Evolutionary conservation across 2,329 filamentous ascomycete genomes (phyloP).

Genomic region (Sporothrix dimorphospora): DNA sequence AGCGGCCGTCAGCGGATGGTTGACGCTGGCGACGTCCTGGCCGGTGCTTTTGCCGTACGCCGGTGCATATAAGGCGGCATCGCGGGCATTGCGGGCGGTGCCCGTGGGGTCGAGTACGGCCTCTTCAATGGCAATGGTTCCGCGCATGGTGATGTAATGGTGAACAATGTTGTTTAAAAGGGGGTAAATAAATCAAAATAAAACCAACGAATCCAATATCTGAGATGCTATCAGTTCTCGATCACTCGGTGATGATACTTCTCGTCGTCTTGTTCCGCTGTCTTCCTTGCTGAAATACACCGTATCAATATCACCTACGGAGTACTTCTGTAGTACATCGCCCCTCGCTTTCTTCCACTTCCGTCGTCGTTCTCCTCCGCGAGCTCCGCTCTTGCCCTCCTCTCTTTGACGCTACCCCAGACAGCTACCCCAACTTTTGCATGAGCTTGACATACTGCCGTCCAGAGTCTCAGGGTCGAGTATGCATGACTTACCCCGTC

Average conservation of each 20-base stretch:
- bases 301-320: background rate
- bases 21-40: conserved; percentile 29
- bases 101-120: conserved; percentile 42
- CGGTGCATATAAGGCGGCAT: conserved; percentile 39
- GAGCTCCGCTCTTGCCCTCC: background rate
- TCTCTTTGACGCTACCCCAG: background rate
- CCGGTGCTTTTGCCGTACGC: conserved; percentile 28
- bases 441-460: background rate
- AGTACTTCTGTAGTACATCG: too few species aligned
- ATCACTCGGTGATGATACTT: background rate
- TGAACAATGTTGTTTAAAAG: too few species aligned
- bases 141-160: conserved; percentile 36
- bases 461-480: background rate
- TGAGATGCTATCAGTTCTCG: too few species aligned
- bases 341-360: background rate
- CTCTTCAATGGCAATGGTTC: conserved; percentile 44
- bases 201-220: background rate
- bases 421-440: conserved; percentile 4
- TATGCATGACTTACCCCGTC: background rate
- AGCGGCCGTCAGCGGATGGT: conserved; percentile 37
- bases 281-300: background rate
- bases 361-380: background rate
- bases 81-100: conserved; percentile 38
- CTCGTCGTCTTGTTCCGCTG: too few species aligned
- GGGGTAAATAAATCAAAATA: background rate